A percentile compares a stretch with the other conserved stretches of the same genome.
These are phyloP conservation scores for Penicillium sp. DNA, from an alignment of 2,329 filamentous ascomycete species.

Conservation along the genomic window DNA sequence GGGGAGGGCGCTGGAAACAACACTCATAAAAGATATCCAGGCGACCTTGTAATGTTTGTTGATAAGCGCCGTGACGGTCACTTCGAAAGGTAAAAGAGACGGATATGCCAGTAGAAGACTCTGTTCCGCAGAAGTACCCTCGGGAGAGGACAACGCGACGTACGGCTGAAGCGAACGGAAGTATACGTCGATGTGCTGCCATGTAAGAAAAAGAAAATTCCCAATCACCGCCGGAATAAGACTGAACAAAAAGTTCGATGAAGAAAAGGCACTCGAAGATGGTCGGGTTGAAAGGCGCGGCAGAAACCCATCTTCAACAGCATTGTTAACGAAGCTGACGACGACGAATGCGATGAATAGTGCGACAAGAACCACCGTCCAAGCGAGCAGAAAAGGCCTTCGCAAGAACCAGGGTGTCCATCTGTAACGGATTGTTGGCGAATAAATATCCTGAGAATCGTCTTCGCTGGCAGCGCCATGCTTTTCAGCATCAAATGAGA, in stretches of 20 bases:
- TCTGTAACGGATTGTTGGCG: slow-evolving; percentile 61
- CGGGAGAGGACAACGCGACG: slow-evolving; percentile 56
- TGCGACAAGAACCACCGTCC: slow-evolving; percentile 63
- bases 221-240: slow-evolving; percentile 65
- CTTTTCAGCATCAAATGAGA: slow-evolving; percentile 44
- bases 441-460: slow-evolving; percentile 58
- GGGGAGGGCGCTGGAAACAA: slow-evolving; percentile 59
- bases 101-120: slow-evolving; percentile 64
- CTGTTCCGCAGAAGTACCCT: slow-evolving; percentile 59
- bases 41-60: slow-evolving; percentile 64
- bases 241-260: slow-evolving; percentile 85
- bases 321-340: slow-evolving; percentile 75
- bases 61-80: slow-evolving; percentile 57
- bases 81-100: slow-evolving; percentile 57
- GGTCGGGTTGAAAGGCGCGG: slow-evolving; percentile 70
- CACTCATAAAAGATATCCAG: slow-evolving; percentile 59
- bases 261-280: slow-evolving; percentile 70
- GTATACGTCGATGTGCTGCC: slow-evolving; percentile 65
- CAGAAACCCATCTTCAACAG: slow-evolving; percentile 71
- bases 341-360: slow-evolving; percentile 74
- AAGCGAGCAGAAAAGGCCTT: slow-evolving; percentile 68
- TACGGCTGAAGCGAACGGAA: slow-evolving; percentile 65
- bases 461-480: slow-evolving; percentile 40
- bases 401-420: slow-evolving; percentile 80
- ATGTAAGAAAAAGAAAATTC: slow-evolving; percentile 62